Evolutionary conservation across 257 asterid genomes (phyloP).

Genomic region (Solanum chiquidenum): DNA sequence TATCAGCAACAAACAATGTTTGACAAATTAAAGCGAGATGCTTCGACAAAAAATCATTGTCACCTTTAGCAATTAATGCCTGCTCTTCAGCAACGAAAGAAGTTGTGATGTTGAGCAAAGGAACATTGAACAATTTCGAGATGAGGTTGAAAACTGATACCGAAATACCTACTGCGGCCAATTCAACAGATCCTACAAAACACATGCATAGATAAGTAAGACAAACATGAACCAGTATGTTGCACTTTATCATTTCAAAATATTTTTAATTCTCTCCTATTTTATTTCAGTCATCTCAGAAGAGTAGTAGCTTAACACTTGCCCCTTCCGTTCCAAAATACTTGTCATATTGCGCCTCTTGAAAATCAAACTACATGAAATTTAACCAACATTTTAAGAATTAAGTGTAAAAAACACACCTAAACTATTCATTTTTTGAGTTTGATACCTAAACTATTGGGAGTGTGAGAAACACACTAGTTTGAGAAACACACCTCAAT

Average conservation of each 20-base stretch:
- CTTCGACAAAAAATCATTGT: background rate
- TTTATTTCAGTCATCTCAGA: background rate
- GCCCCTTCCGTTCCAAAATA: background rate
- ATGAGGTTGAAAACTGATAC: conserved; percentile 82
- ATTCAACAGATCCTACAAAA: conserved; percentile 73
- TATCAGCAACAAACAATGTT: background rate
- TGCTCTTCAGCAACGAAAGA: conserved; percentile 99
- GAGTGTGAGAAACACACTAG: no score
- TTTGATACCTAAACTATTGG: no score
- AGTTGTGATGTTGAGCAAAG: conserved; percentile 88
- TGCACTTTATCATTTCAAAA: background rate
- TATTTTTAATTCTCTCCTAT: background rate
- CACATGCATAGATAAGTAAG: background rate
- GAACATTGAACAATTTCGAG: conserved; percentile 85
- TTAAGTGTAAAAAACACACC: background rate
- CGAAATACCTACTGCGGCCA: conserved; percentile 94
- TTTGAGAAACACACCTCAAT: background rate
- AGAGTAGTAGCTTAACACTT: background rate
- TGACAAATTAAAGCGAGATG: background rate
- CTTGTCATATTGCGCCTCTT: background rate
- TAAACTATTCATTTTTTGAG: no score
- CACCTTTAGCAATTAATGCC: conserved; percentile 32
- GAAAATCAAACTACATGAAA: background rate
- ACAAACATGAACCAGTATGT: background rate
- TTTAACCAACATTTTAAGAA: background rate